phyloP scores from a whole-genome alignment of 805 yeast species.

The Komagataella mondaviorum region DNA sequence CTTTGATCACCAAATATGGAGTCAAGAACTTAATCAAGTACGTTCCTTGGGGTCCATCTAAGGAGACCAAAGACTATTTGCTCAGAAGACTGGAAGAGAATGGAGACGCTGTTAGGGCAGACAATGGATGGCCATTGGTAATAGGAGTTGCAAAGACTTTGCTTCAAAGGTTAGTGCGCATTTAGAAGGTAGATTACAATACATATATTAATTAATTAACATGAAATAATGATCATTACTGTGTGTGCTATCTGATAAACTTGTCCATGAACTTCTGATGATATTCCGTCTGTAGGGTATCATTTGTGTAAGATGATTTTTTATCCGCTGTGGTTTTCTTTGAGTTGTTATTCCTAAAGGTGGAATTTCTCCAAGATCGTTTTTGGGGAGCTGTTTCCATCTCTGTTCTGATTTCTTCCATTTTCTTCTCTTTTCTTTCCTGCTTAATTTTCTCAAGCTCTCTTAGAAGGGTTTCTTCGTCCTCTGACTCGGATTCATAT shows the following conservation, averaged over 20 bases:
- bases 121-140: conserved; percentile 66
- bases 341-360: neutral
- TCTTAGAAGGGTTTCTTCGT: conserved; percentile 33
- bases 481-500: conserved; percentile 23
- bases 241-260: conserved; percentile 15
- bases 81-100: conserved; percentile 88
- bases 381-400: conserved; percentile 9
- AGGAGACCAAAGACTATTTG: conserved; percentile 83
- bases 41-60: conserved; percentile 97
- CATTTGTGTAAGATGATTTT: conserved; percentile 12
- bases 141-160: conserved; percentile 27
- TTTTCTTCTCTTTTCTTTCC: conserved; percentile 14
- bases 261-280: conserved; percentile 27
- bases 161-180: neutral
- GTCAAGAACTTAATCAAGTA: conserved; percentile 77
- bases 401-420: conserved; percentile 12
- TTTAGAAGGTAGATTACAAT: neutral
- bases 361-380: conserved; percentile 20
- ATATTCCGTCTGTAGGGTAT: conserved; percentile 22
- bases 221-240: neutral
- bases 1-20: conserved; percentile 49
- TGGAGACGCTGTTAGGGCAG: conserved; percentile 85
- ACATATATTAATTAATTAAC: neutral
- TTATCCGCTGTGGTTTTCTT: conserved; percentile 12
- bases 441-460: conserved; percentile 25